Evolutionary conservation across 2,329 filamentous ascomycete genomes (phyloP).

Genomic region (Leptodontidium sp.): DNA sequence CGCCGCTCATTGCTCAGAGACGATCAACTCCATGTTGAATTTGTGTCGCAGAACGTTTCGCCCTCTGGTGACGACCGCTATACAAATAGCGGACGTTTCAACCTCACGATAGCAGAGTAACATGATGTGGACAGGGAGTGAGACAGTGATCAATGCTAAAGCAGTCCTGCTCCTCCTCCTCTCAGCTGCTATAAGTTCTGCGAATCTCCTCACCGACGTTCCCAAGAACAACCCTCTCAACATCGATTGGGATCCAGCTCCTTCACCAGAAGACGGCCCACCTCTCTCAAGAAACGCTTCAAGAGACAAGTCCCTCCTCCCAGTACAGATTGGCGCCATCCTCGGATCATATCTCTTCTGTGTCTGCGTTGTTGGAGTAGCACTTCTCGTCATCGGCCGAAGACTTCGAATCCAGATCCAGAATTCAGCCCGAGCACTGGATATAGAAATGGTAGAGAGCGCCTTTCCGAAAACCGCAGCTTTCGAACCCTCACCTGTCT

Average conservation of each 20-base stretch:
- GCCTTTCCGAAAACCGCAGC: slow-evolving; percentile 49
- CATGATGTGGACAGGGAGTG: slow-evolving; percentile 38
- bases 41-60: slow-evolving; percentile 45
- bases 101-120: slow-evolving; percentile 29
- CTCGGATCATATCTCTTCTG: slow-evolving; percentile 83
- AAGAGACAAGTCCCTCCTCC: slow-evolving; percentile 71
- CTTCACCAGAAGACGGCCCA: slow-evolving; percentile 67
- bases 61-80: slow-evolving; percentile 31
- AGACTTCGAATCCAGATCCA: slow-evolving; percentile 52
- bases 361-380: slow-evolving; percentile 75
- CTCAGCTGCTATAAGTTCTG: slow-evolving; percentile 34
- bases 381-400: slow-evolving; percentile 69
- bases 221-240: slow-evolving; percentile 38
- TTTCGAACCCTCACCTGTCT: slow-evolving; percentile 21
- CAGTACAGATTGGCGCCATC: slow-evolving; percentile 84
- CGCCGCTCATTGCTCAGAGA: slow-evolving; percentile 32
- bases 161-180: slow-evolving; percentile 30
- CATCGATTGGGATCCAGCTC: slow-evolving; percentile 63
- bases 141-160: slow-evolving; percentile 35
- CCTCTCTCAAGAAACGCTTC: slow-evolving; percentile 65
- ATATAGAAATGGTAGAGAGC: slow-evolving; percentile 51
- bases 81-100: slow-evolving; percentile 30
- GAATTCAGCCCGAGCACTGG: slow-evolving; percentile 34
- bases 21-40: slow-evolving; percentile 37
- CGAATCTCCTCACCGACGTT: slow-evolving; percentile 34